These are phyloP conservation scores for Kurtzmaniella cleridarum DNA, from an alignment of 805 yeast species.

Conservation along the genomic window DNA sequence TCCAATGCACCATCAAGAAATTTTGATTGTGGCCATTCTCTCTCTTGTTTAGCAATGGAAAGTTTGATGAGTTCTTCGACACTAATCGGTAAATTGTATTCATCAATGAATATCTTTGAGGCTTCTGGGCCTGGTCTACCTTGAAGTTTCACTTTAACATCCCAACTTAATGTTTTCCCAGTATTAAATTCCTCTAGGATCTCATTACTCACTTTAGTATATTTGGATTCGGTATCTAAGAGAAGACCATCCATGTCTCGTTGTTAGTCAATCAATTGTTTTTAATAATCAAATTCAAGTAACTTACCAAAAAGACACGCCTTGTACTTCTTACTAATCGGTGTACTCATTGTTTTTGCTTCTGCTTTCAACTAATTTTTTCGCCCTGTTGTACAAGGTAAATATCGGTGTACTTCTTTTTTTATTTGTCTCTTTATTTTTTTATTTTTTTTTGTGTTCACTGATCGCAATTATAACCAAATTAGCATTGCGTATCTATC, in stretches of 20 bases:
- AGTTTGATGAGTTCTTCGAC: slow-evolving; percentile 56
- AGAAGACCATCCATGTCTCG: slow-evolving; percentile 92
- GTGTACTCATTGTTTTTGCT: background rate
- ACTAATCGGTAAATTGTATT: slow-evolving; percentile 59
- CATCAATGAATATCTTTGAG: slow-evolving; percentile 56
- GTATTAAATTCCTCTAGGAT: slow-evolving; percentile 63
- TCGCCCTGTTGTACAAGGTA: no score
- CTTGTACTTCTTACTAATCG: slow-evolving; percentile 25
- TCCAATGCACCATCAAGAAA: slow-evolving; percentile 86
- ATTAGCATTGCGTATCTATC: no score
- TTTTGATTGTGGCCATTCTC: slow-evolving; percentile 55
- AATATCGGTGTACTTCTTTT: no score
- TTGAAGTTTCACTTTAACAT: slow-evolving; percentile 77
- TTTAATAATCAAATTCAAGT: background rate
- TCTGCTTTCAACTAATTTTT: no score
- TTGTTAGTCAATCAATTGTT: slow-evolving; percentile 10
- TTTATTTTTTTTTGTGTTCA: no score
- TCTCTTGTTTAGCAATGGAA: slow-evolving; percentile 51
- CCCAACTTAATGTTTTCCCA: slow-evolving; percentile 80
- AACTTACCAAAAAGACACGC: slow-evolving; percentile 71
- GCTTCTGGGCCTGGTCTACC: slow-evolving; percentile 88
- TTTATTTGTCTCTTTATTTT: no score
- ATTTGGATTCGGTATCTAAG: slow-evolving; percentile 86
- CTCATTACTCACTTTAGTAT: slow-evolving; percentile 72
- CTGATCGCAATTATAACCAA: no score